Evolutionary conservation across 108 stramenopile genomes (phyloP).

Genomic region (Nitzschia palea): DNA sequence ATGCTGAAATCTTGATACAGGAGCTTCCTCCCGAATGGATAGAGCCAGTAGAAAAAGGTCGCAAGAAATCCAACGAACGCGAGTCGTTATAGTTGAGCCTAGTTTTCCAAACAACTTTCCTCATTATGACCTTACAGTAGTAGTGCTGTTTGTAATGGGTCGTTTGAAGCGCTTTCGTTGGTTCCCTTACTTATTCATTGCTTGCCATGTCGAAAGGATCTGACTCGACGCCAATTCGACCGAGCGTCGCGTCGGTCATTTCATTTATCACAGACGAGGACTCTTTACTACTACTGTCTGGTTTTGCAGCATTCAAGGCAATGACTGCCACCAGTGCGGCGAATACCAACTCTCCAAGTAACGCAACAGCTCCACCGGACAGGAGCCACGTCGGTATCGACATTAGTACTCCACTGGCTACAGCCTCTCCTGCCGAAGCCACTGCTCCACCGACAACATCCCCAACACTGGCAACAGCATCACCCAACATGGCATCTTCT

Average conservation of each 20-base stretch:
- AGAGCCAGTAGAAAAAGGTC: background rate
- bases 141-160: no score
- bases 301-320: background rate
- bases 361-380: background rate
- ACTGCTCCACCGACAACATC: background rate
- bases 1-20: slow-evolving; percentile 2
- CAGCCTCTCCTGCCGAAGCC: background rate
- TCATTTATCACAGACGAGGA: no score
- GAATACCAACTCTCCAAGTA: background rate
- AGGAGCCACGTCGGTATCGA: background rate
- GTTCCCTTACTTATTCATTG: no score
- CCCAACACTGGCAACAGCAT: background rate
- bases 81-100: background rate
- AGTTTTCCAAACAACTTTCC: no score
- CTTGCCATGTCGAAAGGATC: no score
- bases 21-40: slow-evolving; percentile 17
- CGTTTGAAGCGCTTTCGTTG: no score
- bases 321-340: background rate
- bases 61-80: slow-evolving; percentile 14
- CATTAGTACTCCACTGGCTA: background rate
- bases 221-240: no score
- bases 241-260: no score
- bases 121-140: background rate
- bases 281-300: background rate
- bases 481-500: background rate